phyloP scores from a whole-genome alignment of 1,284 basidiomycete species.

The Leccinum huronense region DNA sequence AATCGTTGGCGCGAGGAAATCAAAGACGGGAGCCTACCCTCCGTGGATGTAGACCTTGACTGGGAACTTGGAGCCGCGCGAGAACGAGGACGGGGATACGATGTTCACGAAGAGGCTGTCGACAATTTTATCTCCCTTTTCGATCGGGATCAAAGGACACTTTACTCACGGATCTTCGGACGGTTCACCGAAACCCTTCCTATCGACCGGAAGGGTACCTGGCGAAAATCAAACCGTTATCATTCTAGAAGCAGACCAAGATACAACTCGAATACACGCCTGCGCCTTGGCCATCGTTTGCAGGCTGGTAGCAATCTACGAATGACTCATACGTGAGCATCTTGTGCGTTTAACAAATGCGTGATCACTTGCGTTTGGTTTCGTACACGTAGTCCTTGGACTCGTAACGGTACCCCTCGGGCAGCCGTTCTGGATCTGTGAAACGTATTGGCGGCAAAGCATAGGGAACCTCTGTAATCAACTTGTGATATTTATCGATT shows the following conservation, averaged over 20 bases:
- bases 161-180: constrained; percentile 63
- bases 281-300: constrained; percentile 60
- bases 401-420: constrained; percentile 53
- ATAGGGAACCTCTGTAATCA: constrained; percentile 64
- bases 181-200: constrained; percentile 62
- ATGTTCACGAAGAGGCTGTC: constrained; percentile 68
- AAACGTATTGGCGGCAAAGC: constrained; percentile 63
- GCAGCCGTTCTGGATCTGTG: constrained; percentile 58
- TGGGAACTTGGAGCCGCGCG: constrained; percentile 48
- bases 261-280: constrained; percentile 33
- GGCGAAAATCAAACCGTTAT: background rate
- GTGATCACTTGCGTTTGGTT: constrained; percentile 48
- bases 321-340: background rate
- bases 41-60: constrained; percentile 77
- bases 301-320: constrained; percentile 59
- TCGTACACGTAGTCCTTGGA: constrained; percentile 61
- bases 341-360: background rate
- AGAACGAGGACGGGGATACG: constrained; percentile 58
- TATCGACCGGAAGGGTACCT: constrained; percentile 49
- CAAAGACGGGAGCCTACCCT: constrained; percentile 42
- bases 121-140: background rate
- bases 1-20: background rate
- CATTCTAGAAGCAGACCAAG: background rate
- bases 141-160: background rate
- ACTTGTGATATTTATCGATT: background rate